Percentiles rank a stretch among this genome's conserved stretches.
These are phyloP conservation scores for Monilinia polystroma DNA, from an alignment of 2,329 filamentous ascomycete species.

Conservation along the genomic window DNA sequence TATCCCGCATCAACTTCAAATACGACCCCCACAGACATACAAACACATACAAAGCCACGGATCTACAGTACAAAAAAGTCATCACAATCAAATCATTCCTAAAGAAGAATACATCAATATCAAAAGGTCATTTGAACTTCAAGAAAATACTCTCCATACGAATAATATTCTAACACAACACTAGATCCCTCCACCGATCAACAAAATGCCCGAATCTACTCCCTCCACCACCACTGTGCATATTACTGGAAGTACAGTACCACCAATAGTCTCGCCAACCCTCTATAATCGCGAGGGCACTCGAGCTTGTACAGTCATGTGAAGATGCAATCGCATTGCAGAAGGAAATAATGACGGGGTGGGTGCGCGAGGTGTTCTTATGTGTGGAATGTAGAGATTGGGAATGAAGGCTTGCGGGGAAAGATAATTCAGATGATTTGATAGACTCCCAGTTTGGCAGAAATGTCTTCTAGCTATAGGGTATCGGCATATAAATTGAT, in stretches of 20 bases:
- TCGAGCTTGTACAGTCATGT: background rate
- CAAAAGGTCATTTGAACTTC: no score
- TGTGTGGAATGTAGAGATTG: no score
- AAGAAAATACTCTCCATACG: background rate
- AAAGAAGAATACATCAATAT: no score
- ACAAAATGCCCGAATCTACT: background rate
- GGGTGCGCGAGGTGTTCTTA: no score
- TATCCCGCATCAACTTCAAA: background rate
- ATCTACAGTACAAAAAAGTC: background rate
- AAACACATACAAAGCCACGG: background rate
- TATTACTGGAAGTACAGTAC: background rate
- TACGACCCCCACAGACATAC: no score
- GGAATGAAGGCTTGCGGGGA: no score
- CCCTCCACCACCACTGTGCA: background rate
- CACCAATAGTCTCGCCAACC: background rate
- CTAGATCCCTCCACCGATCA: background rate
- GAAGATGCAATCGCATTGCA: background rate
- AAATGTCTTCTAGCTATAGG: no score
- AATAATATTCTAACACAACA: background rate
- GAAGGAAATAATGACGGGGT: no score
- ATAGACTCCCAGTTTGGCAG: no score
- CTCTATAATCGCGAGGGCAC: background rate
- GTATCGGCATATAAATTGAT: no score
- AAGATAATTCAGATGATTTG: no score
- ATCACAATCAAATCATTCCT: background rate